These are phyloP conservation scores for Penicillium maclennaniae DNA, from an alignment of 495 filamentous ascomycete species.

Conservation along the genomic window DNA sequence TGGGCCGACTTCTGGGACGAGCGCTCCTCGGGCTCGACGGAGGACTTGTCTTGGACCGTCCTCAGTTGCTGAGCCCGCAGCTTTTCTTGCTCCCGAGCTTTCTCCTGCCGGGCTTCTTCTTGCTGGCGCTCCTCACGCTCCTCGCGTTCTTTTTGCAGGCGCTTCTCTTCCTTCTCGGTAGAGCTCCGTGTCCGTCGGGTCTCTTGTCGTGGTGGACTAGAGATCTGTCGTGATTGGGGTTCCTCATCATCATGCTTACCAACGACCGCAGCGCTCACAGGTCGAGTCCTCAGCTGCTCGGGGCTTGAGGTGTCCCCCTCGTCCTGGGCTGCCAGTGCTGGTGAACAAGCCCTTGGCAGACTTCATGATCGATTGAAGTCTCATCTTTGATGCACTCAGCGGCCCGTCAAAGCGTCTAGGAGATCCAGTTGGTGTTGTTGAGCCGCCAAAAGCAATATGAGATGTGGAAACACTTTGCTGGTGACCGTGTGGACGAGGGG, in stretches of 20 bases:
- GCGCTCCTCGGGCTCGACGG: slow-evolving; percentile 33
- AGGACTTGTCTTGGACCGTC: slow-evolving; percentile 31
- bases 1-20: slow-evolving; percentile 41
- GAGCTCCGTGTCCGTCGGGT: slow-evolving; percentile 67
- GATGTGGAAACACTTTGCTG: slow-evolving; percentile 65
- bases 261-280: slow-evolving; percentile 9
- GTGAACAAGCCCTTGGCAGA: slow-evolving; percentile 79
- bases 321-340: slow-evolving; percentile 72
- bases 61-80: slow-evolving; percentile 45
- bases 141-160: slow-evolving; percentile 56
- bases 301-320: slow-evolving; percentile 54
- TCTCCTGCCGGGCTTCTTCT: slow-evolving; percentile 58
- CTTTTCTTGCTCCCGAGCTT: slow-evolving; percentile 62
- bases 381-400: slow-evolving; percentile 82
- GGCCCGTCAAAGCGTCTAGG: slow-evolving; percentile 73
- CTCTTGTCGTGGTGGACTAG: slow-evolving; percentile 41
- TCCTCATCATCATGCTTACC: slow-evolving; percentile 6
- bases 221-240: slow-evolving; percentile 18
- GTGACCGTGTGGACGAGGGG: slow-evolving; percentile 44
- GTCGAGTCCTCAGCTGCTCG: slow-evolving; percentile 27
- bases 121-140: slow-evolving; percentile 52
- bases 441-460: slow-evolving; percentile 45
- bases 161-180: slow-evolving; percentile 65
- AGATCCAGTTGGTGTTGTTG: slow-evolving; percentile 68
- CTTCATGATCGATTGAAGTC: slow-evolving; percentile 81